Percentiles rank a stretch among this genome's conserved stretches.
phyloP scores from a whole-genome alignment of 495 filamentous ascomycete species.

The Aspergillus funiculosus region DNA sequence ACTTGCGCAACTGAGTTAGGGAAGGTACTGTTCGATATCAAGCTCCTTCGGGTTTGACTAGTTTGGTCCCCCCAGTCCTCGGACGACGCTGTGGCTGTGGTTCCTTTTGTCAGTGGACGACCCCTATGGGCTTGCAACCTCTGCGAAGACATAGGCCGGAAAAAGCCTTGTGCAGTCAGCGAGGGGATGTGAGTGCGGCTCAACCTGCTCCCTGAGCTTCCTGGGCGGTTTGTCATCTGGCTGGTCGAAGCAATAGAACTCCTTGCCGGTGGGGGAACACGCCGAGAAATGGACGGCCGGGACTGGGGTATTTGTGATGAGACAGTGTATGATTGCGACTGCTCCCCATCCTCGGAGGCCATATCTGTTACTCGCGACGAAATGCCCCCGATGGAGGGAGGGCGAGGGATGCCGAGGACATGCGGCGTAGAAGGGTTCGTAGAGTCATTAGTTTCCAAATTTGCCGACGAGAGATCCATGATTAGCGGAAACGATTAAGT shows the following conservation, averaged over 20 bases:
- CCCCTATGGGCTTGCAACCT: constrained; percentile 85
- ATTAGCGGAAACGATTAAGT: not conserved
- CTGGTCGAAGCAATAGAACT: constrained; percentile 33
- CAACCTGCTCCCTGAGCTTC: constrained; percentile 63
- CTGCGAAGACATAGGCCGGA: constrained; percentile 94
- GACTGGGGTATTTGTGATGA: constrained; percentile 43
- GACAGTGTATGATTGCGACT: constrained; percentile 34
- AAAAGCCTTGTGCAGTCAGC: constrained; percentile 84
- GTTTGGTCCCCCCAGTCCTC: constrained; percentile 41
- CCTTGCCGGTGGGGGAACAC: constrained; percentile 40
- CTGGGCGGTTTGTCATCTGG: constrained; percentile 47
- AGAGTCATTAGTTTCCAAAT: constrained; percentile 25
- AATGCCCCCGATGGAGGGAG: constrained; percentile 53
- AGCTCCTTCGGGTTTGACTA: constrained; percentile 43
- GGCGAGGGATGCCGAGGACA: constrained; percentile 40
- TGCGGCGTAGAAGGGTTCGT: constrained; percentile 24
- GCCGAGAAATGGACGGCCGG: constrained; percentile 43
- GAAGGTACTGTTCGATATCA: constrained; percentile 43
- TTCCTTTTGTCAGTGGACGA: constrained; percentile 43
- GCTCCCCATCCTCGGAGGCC: constrained; percentile 50
- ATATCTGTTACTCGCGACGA: constrained; percentile 84
- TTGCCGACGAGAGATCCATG: constrained; percentile 28
- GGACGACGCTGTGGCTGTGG: constrained; percentile 33
- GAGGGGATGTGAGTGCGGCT: constrained; percentile 86
- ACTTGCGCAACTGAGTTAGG: constrained; percentile 36